Evolutionary conservation across 1,139 yeast species (phyloP), one percentile per base, ranked within the genome.

Genomic region (Kodamaea suecica): DNA sequence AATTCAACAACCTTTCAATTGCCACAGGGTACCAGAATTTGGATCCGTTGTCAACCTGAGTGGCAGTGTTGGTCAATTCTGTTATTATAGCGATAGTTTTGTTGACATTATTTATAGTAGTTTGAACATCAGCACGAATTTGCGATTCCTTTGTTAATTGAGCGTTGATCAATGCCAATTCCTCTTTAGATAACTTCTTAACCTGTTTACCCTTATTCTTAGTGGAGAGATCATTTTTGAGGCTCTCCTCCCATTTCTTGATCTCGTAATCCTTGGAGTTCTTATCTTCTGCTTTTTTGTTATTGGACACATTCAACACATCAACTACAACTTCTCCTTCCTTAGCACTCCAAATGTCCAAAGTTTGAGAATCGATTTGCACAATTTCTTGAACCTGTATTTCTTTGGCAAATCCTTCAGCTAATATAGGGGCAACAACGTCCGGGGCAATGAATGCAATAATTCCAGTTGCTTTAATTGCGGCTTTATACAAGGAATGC

Each of bases 251-350:
- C 97, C 98, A 92, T 52, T 85, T 80, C 43, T 76, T 69, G 11
- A 88, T 84, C 48, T 85, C 95, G 52, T 85, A 86, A 50, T 88
- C 96, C 52, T 79, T 86, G 3, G 84, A 61, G 52, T 85, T 85
- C 50, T 84, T 85, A 40, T 66, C 67, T 19, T 57, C 59, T 2
- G 50, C 55, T 48, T 70, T 64, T 32, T 67, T 65, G 30, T 61
- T 61, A 35, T 61, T 63, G 10, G 63, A 52, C 16, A 65, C 66
- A 19, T 51, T 55, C 34, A 84, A 61, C 3, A 84, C 80, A 49
- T 85, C 78, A 14, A 80, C 63, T 1, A 84, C 95, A 36, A 86
- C 59, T 38, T 74, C 78, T 6, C 90, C 95, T 34, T 80, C 90
- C 0, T 67, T 56, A 5, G 82, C 81, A 27, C 61, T 66, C 84